Evolutionary conservation across 306 rosid genomes (phyloP), one percentile per base, ranked within the genome.

Genomic region (Sicyos edulis): DNA sequence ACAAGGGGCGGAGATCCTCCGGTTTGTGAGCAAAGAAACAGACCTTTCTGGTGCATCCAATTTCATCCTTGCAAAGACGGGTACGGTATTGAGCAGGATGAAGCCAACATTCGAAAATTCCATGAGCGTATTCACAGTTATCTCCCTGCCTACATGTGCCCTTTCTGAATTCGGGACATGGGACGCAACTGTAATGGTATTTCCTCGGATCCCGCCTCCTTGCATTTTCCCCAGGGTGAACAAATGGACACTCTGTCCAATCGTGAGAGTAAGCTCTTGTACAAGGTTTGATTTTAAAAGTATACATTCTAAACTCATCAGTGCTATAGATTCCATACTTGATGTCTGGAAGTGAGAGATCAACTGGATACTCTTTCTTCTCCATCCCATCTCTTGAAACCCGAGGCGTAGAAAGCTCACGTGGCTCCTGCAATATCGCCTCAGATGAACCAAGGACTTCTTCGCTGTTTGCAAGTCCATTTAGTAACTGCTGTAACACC

Each of bases 201-300:
- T 87, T 87, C 84, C 85, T 78, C 0, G 89, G 97, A 80, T 92
- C 97, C 4, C 97, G 88, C n/a, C 96, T 83, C 87, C 96, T 86
- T n/a, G n/a, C n/a, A n/a, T n/a, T n/a, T n/a, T n/a, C n/a, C n/a
- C n/a, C n/a, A n/a, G n/a, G n/a, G n/a, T 1, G 97, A 95, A 85
- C 96, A 72, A 86, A 92, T 2, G 97, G 97, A 49, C 97, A 92
- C 87, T 89, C 96, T 3, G 96, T 92, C 96, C 97, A 92, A 72
- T 92, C 97, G 26, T 92, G 97, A 22, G 97, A 86, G 74, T 92
- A 92, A 67, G 97, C 96, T 80, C 97, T 89, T 53, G 97, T 89
- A 75, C 97, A 92, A 22, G 97, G 96, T 80, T 81, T 89, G 75
- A 92, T 89, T 77, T 92, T 92, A 82, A 89, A 89, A 56, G 84